These are phyloP conservation scores for Omphalotus olearius DNA, from an alignment of 1,284 basidiomycete genomes.

Conservation along the genomic window DNA sequence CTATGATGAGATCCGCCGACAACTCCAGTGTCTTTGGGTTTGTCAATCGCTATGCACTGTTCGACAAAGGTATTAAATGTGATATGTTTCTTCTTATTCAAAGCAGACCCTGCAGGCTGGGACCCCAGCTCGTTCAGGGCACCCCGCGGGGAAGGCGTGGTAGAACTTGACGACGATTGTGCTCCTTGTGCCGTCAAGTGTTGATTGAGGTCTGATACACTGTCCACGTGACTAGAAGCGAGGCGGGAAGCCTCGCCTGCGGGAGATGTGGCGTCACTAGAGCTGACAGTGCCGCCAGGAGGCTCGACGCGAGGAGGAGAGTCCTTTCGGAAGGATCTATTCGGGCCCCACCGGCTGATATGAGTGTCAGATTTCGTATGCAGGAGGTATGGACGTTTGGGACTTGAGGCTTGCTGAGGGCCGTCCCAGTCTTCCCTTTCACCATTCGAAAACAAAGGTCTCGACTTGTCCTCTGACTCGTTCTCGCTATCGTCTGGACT, in stretches of 20 bases:
- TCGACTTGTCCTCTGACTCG: slow-evolving; percentile 23
- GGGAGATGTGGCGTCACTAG: slow-evolving; percentile 1
- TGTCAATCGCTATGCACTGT: slow-evolving; percentile 94
- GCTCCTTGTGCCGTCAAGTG: slow-evolving; percentile 8
- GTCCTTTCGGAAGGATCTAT: slow-evolving; percentile 52
- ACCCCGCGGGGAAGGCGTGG: slow-evolving; percentile 7
- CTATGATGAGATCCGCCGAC: slow-evolving; percentile 16
- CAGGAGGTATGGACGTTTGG: slow-evolving; percentile 52
- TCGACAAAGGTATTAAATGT: slow-evolving; percentile 98
- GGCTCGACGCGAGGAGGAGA: slow-evolving; percentile 61
- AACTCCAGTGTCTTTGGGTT: slow-evolving; percentile 31
- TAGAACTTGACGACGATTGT: slow-evolving; percentile 14
- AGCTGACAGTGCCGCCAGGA: slow-evolving; percentile 21
- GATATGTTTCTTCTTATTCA: slow-evolving; percentile 72
- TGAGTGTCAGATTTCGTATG: slow-evolving; percentile 86
- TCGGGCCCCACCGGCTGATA: slow-evolving; percentile 53
- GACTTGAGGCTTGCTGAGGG: slow-evolving; percentile 15
- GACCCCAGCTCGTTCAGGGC: slow-evolving; percentile 2
- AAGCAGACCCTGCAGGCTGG: slow-evolving; percentile 18
- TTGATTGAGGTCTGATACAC: slow-evolving; percentile 11
- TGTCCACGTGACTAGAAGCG: slow-evolving; percentile 5
- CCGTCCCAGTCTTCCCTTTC: too few relatives aligned
- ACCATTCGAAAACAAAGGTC: neutral
- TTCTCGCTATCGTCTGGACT: slow-evolving; percentile 44
- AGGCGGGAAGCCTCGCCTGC: slow-evolving; percentile 7